phyloP scores from a whole-genome alignment of 306 rosid species.

The Adenanthera pavonina region DNA sequence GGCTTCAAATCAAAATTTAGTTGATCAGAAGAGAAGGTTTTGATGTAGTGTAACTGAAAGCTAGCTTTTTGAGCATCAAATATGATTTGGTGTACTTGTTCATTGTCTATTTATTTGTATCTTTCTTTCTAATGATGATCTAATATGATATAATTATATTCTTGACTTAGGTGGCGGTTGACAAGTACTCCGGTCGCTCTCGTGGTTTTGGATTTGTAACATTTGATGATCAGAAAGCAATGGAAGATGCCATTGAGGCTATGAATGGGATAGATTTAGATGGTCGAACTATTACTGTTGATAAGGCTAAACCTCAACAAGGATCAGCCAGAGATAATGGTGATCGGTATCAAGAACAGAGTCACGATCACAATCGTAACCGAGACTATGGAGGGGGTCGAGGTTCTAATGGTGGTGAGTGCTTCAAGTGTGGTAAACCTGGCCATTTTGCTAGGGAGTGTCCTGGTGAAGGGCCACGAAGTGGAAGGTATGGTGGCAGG shows the following conservation, averaged over 20 bases:
- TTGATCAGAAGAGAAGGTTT: not conserved
- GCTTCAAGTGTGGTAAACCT: conserved; percentile 98
- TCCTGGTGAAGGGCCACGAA: conserved; percentile 81
- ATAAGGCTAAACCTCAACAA: conserved; percentile 94
- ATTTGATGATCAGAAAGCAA: conserved; percentile 93
- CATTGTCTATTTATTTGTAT: not conserved
- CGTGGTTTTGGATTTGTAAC: conserved; percentile 99
- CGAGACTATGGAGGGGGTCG: conserved; percentile 75
- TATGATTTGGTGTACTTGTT: not conserved
- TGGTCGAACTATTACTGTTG: conserved; percentile 95
- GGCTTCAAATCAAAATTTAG: conserved; percentile 13
- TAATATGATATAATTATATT: not conserved
- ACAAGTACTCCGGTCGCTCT: conserved; percentile 94
- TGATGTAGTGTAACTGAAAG: conserved; percentile 7
- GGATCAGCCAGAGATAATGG: conserved; percentile 88
- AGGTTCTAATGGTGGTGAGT: conserved; percentile 82
- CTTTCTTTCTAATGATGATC: not conserved
- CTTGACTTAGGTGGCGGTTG: conserved; percentile 79
- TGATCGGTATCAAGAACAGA: conserved; percentile 59
- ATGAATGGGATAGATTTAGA: conserved; percentile 97
- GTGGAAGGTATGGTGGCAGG: conserved; percentile 76
- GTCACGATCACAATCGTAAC: not conserved
- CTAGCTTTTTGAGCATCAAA: not conserved
- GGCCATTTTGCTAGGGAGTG: conserved; percentile 99
- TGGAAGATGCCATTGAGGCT: conserved; percentile 95